A percentile compares a stretch with the other conserved stretches of the same genome.
Evolutionary conservation across 1,284 basidiomycete genomes (phyloP).

Genomic region (Entoloma clypeatum): DNA sequence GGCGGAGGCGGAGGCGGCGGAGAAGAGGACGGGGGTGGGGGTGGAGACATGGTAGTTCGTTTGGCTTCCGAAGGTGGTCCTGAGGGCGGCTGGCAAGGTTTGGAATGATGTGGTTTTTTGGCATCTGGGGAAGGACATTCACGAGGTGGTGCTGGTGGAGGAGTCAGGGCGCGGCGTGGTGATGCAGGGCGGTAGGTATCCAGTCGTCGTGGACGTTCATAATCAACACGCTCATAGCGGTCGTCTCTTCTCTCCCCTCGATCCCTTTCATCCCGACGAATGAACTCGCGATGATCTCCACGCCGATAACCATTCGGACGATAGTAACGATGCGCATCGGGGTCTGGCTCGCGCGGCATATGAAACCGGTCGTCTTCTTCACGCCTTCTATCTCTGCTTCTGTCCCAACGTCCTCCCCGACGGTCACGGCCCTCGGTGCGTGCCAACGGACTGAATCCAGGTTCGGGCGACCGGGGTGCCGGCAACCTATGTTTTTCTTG

Average conservation of each 20-base stretch:
- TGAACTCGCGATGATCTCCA: constrained; percentile 31
- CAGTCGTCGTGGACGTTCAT: constrained; percentile 19
- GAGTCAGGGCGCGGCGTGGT: constrained; percentile 13
- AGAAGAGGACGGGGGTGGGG: constrained; percentile 33
- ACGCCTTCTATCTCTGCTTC: constrained; percentile 21
- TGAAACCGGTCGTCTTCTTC: constrained; percentile 25
- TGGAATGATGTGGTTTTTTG: constrained; percentile 16
- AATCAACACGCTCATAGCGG: constrained; percentile 20
- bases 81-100: constrained; percentile 12
- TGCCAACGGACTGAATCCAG: constrained; percentile 34
- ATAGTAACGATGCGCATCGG: constrained; percentile 20
- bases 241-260: constrained; percentile 20
- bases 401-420: constrained; percentile 22
- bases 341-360: constrained; percentile 4
- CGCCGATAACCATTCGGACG: constrained; percentile 29
- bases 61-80: constrained; percentile 22
- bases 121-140: too few relatives aligned
- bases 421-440: constrained; percentile 23
- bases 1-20: constrained; percentile 47
- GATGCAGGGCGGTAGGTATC: constrained; percentile 23
- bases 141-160: constrained; percentile 13
- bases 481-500: constrained; percentile 44
- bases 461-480: constrained; percentile 33
- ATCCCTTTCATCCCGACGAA: constrained; percentile 24
- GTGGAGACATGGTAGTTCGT: constrained; percentile 17